A percentile compares a stretch with the other conserved stretches of the same genome.
Evolutionary conservation across 2,329 filamentous ascomycete genomes (phyloP).

Genomic region (Fusarium illudens): DNA sequence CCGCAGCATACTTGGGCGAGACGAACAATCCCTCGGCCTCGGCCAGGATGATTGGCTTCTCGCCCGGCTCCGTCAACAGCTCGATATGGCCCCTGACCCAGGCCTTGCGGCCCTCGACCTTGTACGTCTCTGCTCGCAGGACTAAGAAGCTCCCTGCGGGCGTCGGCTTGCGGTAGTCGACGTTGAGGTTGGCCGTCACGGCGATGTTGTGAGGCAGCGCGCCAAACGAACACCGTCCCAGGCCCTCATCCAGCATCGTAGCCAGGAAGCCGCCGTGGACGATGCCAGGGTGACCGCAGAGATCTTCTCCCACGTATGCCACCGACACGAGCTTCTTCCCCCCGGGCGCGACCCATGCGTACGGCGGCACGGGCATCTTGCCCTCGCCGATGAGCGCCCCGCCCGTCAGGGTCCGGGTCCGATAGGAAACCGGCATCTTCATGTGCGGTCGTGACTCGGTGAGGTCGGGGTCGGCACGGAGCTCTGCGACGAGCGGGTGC

Average conservation of each 20-base stretch:
- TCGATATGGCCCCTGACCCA: conserved; percentile 92
- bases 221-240: conserved; percentile 87
- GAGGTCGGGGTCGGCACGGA: conserved; percentile 73
- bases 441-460: conserved; percentile 85
- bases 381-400: conserved; percentile 79
- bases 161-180: conserved; percentile 84
- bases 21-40: conserved; percentile 89
- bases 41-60: conserved; percentile 73
- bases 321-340: conserved; percentile 77
- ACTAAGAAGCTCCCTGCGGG: conserved; percentile 80
- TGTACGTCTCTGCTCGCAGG: conserved; percentile 79
- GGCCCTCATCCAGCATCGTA: conserved; percentile 90
- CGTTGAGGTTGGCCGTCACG: conserved; percentile 84
- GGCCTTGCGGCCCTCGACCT: conserved; percentile 91
- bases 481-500: conserved; percentile 75
- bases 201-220: conserved; percentile 86
- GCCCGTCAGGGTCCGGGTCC: conserved; percentile 80
- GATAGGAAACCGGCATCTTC: conserved; percentile 78
- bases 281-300: conserved; percentile 91
- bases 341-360: conserved; percentile 75
- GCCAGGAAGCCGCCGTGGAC: conserved; percentile 90
- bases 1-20: conserved; percentile 83
- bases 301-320: conserved; percentile 77
- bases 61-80: conserved; percentile 70
- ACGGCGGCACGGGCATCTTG: conserved; percentile 81